A percentile compares a stretch with the other conserved stretches of the same genome.
These are phyloP conservation scores for Halophytophthora polymorphica DNA, from an alignment of 352 stramenopile species.

Conservation along the genomic window DNA sequence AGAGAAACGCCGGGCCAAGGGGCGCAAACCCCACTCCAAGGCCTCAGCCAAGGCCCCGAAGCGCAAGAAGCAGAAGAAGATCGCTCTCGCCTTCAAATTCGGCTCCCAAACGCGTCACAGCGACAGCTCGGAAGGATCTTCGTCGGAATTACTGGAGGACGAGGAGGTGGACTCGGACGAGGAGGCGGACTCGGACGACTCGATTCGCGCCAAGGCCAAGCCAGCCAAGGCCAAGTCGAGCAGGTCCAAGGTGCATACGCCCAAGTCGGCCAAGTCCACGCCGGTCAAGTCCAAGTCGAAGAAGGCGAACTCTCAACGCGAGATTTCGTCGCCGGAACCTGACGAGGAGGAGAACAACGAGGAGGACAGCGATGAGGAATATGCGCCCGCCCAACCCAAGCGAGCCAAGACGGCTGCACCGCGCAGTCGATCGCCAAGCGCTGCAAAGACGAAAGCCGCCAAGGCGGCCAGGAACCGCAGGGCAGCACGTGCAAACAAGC, in stretches of 20 bases:
- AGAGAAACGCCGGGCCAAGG: slow-evolving; percentile 10
- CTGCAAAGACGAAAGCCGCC: slow-evolving; percentile 14
- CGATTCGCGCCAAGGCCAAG: too few relatives aligned
- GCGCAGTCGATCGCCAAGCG: not conserved
- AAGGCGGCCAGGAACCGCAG: slow-evolving; percentile 11
- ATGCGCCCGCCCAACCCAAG: slow-evolving; percentile 14
- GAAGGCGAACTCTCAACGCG: slow-evolving; percentile 4
- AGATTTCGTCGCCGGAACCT: slow-evolving; percentile 11
- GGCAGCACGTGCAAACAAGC: slow-evolving; percentile 4
- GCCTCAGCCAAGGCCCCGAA: slow-evolving; percentile 5
- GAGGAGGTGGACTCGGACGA: slow-evolving; percentile 7
- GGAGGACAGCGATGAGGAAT: slow-evolving; percentile 29
- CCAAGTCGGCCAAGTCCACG: too few relatives aligned
- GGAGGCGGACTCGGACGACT: slow-evolving; percentile 4
- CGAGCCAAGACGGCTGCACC: slow-evolving; percentile 1
- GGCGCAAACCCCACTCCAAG: slow-evolving; percentile 1
- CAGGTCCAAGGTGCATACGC: too few relatives aligned
- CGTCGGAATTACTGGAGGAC: slow-evolving; percentile 10
- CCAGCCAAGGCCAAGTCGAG: too few relatives aligned
- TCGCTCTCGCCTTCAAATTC: slow-evolving; percentile 5
- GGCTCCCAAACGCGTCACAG: slow-evolving; percentile 3
- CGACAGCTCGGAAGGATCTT: slow-evolving; percentile 20
- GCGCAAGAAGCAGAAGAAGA: slow-evolving; percentile 4
- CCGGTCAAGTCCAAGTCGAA: too few relatives aligned
- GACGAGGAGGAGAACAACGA: slow-evolving; percentile 8